Base-by-base conservation (phyloP, 345 rosid genomes). In the thale cress (Arabidopsis thaliana) region DNA sequence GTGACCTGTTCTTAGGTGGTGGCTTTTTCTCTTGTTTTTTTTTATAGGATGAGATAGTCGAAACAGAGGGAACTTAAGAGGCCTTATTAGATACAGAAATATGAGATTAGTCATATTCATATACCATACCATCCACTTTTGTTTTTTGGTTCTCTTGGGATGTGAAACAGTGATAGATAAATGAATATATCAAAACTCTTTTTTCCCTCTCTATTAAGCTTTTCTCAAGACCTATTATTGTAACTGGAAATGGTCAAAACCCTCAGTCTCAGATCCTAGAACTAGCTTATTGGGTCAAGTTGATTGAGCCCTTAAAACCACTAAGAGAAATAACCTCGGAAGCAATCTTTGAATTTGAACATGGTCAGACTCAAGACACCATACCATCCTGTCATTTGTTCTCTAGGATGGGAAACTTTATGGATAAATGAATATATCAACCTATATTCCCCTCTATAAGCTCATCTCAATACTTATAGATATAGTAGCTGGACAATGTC, bases 1-100 rank as follows among this genome's bases (percentile, higher is more conserved):
- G 84, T 91, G 2, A 52, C 48, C 20, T 94, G 96, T 61, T 74
- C 80, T 52, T 86, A 73, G 44, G 32, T 28, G 32, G 12, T 16
- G 0, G 41, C 2, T 13, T n/a, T 4, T 49, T 40, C 36, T 12
- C n/a, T 7, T 38, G 3, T 6, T 40, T 56, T 57, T 28, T 3
- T 4, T 14, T 32, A 25, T 49, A 73, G 69, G 69, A 50, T 61
- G 37, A 69, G 45, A 58, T 4, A 63, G 64, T 73, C 55, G 58
- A n/a, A 73, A 72, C 61, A 7, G 4, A 3, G 45, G 57, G 36
- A 30, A 69, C 4, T 44, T 44, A 32, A 57, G 57, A 57, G 32
- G 65, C 24, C 25, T 34, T 58, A 34, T 34, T 34, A 34, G 42
- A 69, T 69, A 71, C 75, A 41, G 8, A 61, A 63, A 51, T 70